These are phyloP conservation scores for Sedum album DNA, from an alignment of 164 flowering plant genomes.

Conservation along the genomic window DNA sequence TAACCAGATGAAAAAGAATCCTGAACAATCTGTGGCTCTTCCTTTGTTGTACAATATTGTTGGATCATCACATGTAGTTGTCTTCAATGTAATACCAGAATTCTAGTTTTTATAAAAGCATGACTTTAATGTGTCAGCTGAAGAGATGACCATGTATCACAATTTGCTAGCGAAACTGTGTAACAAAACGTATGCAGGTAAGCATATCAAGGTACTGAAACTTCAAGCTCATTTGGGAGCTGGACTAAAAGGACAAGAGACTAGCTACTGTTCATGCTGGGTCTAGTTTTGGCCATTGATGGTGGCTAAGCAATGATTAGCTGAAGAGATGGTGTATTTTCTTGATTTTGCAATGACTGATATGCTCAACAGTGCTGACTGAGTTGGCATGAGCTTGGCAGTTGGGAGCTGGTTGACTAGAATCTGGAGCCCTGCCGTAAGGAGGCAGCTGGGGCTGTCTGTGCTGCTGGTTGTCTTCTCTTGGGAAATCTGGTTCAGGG, in stretches of 20 bases:
- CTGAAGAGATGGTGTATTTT: conserved; percentile 21
- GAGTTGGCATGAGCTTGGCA: conserved; percentile 42
- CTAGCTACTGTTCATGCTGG: background rate
- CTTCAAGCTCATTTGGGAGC: background rate
- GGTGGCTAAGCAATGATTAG: background rate
- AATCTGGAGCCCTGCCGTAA: conserved; percentile 52
- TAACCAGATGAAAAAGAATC: background rate
- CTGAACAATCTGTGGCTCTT: background rate
- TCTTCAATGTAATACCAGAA: too few relatives aligned
- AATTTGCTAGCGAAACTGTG: background rate
- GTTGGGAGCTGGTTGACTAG: conserved; percentile 28
- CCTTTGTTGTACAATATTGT: background rate
- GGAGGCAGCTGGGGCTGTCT: conserved; percentile 23
- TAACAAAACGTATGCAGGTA: background rate
- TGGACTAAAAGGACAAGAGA: background rate
- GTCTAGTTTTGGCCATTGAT: background rate
- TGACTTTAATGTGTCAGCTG: background rate
- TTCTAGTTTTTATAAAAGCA: too few relatives aligned
- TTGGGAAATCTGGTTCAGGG: conserved; percentile 19
- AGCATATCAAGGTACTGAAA: background rate
- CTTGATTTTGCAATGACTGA: conserved; percentile 36
- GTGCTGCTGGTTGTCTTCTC: conserved; percentile 4
- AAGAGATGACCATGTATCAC: background rate
- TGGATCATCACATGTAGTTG: background rate
- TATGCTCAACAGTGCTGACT: conserved; percentile 35